These are phyloP conservation scores for Alternaria ethzedia DNA, from an alignment of 2,329 filamentous ascomycete genomes.

Conservation along the genomic window DNA sequence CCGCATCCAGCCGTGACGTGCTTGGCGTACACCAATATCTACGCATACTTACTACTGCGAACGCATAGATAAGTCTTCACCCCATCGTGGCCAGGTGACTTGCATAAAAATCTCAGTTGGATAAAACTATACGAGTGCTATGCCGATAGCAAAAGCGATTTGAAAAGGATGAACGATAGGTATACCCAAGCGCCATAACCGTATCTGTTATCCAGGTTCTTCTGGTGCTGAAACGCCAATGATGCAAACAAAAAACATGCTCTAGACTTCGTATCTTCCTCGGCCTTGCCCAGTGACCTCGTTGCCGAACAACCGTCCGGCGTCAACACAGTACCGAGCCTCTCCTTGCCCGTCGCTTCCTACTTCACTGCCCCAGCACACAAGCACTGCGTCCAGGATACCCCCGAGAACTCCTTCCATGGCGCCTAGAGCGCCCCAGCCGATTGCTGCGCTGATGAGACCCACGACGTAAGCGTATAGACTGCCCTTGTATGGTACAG, in stretches of 20 bases:
- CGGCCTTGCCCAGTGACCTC: conserved; percentile 33
- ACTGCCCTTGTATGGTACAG: conserved; percentile 67
- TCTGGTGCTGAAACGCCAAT: neutral
- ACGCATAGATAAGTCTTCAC: no score
- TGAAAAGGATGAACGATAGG: conserved; percentile 2
- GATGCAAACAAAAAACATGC: neutral
- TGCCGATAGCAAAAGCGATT: neutral
- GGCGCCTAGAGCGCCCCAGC: conserved; percentile 88
- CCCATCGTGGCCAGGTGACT: neutral
- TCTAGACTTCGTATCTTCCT: conserved; percentile 36
- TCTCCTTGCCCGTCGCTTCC: conserved; percentile 63
- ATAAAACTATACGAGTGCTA: neutral
- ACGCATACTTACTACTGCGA: no score
- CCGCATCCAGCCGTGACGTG: no score
- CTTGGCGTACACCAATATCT: no score
- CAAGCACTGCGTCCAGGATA: conserved; percentile 84
- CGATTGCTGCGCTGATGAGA: conserved; percentile 89
- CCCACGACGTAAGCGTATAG: conserved; percentile 95
- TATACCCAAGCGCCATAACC: conserved; percentile 14
- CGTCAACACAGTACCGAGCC: conserved; percentile 86
- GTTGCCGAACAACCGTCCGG: conserved; percentile 82
- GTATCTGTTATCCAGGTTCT: neutral
- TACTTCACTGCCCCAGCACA: conserved; percentile 91
- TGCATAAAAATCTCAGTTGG: neutral
- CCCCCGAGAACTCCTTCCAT: conserved; percentile 89